Conservation (phyloP, 768 basidiomycete species). For the Suillus lakei region DNA sequence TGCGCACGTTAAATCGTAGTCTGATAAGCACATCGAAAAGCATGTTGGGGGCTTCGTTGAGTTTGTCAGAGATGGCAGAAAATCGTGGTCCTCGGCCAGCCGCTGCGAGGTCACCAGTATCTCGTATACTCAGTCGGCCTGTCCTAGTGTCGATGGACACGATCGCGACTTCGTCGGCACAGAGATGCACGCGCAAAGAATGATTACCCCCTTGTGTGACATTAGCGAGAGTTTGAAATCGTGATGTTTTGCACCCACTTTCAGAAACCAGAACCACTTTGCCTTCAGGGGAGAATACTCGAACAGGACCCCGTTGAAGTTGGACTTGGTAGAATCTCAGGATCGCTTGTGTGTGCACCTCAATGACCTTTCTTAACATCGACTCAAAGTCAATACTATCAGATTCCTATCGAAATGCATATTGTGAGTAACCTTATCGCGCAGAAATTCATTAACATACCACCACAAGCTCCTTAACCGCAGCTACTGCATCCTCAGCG, state of each 20-base stretch:
- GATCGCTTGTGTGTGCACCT: conserved; percentile 67
- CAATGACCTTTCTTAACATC: conserved; percentile 64
- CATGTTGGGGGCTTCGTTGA: conserved; percentile 72
- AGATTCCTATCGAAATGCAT: conserved; percentile 50
- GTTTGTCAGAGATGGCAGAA: conserved; percentile 53
- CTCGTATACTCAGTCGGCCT: conserved; percentile 76
- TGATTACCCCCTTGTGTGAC: conserved; percentile 50
- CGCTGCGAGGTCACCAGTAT: conserved; percentile 81
- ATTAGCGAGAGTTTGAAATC: conserved; percentile 6
- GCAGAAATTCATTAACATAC: conserved; percentile 47
- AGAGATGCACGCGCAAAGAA: conserved; percentile 71
- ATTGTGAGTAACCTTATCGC: not conserved
- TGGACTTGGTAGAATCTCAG: conserved; percentile 59
- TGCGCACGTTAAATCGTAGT: conserved; percentile 66
- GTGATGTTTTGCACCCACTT: conserved; percentile 42
- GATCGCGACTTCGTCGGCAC: conserved; percentile 75
- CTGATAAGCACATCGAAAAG: conserved; percentile 61
- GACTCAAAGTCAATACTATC: conserved; percentile 76
- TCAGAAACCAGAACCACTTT: conserved; percentile 60
- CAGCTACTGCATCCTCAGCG: conserved; percentile 48
- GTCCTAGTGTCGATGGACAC: conserved; percentile 82
- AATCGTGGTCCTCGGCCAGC: conserved; percentile 75
- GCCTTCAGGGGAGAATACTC: conserved; percentile 66
- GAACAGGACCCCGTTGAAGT: conserved; percentile 54
- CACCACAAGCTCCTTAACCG: conserved; percentile 50